These are phyloP conservation scores for Tolypocladium tropicale DNA, from an alignment of 2,329 filamentous ascomycete genomes.

Conservation along the genomic window DNA sequence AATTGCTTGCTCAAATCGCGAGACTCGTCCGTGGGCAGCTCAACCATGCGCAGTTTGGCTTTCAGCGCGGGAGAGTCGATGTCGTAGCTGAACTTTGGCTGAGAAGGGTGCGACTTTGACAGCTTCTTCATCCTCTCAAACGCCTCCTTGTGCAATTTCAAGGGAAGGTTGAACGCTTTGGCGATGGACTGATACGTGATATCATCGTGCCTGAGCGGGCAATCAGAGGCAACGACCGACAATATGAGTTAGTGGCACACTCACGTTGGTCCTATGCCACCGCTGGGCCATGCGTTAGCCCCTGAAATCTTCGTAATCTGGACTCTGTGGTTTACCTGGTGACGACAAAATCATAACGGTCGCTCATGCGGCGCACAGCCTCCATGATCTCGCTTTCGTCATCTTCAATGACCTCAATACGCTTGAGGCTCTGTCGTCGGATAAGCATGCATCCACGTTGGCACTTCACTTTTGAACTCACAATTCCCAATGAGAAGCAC, in stretches of 20 bases:
- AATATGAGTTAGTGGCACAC: slow-evolving; percentile 13
- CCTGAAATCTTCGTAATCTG: neutral
- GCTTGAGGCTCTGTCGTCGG: slow-evolving; percentile 54
- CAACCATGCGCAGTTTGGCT: slow-evolving; percentile 84
- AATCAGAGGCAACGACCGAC: neutral
- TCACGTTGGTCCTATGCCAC: slow-evolving; percentile 91
- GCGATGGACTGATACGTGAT: slow-evolving; percentile 95
- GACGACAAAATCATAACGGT: slow-evolving; percentile 85
- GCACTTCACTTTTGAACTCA: slow-evolving; percentile 19
- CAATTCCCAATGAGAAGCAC: slow-evolving; percentile 52
- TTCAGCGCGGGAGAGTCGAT: slow-evolving; percentile 65
- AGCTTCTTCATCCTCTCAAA: slow-evolving; percentile 76
- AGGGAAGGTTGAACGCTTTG: slow-evolving; percentile 69
- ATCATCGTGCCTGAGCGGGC: slow-evolving; percentile 67
- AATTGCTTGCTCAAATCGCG: slow-evolving; percentile 60
- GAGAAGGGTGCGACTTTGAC: slow-evolving; percentile 60
- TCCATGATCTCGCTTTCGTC: slow-evolving; percentile 87
- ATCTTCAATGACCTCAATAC: slow-evolving; percentile 88
- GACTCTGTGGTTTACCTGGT: slow-evolving; percentile 46
- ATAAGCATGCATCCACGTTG: neutral
- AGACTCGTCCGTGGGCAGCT: slow-evolving; percentile 65
- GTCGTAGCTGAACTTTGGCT: slow-evolving; percentile 77
- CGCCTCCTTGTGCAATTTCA: slow-evolving; percentile 68
- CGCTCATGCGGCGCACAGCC: slow-evolving; percentile 76
- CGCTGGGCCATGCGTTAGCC: slow-evolving; percentile 32